Base-by-base conservation (phyloP, 495 filamentous ascomycete genomes). In the Neurospora sp. region DNA sequence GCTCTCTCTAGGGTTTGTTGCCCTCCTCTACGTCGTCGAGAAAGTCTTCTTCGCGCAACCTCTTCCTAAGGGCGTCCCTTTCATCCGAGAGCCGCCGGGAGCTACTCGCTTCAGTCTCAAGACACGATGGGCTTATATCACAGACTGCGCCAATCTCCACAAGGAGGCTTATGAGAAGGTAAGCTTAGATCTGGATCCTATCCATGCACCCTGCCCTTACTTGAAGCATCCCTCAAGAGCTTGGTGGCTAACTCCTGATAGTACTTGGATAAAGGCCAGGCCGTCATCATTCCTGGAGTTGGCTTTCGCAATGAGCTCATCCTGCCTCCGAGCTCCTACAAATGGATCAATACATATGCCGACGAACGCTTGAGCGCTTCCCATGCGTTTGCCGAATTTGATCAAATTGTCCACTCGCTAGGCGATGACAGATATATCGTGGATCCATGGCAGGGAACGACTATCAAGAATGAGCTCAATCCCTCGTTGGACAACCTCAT, bases 271-370 rank as follows among this genome's bases (percentile, higher is more conserved):
- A 77, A 76, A 5, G 81, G 79, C 69, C 77, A 76, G 59, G 70
- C 83, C 4, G 79, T 83, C 20, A 39, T 84, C 37, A 18, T 83
- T 14, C 83, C 83, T 4, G 77, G 79, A 2, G 69, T 82, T 42
- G 81, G 79, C 20, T 75, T 80, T 23, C 77, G 78, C 41, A 46
- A 78, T 40, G 79, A 83, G 71, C 35, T 85, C 37, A 76, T 85
- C 40, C 54, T 79, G 12, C 78, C 78, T 7, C 72, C 69, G 10
- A 73, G 35, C 39, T 70, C 72, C 20, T 40, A 75, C 39, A 69
- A 72, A n/a, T 79, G 78, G 78, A 39, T 77, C 7, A 69, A 73
- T 16, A 37, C 48, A 27, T 77, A 77, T 69, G 77, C 73, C 12
- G 78, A 79, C 18, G 37, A 39, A 23, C 71, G 71, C 3, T 48